Conservation (phyloP, 2,329 filamentous ascomycete genomes). For the Aspergillus latus region DNA sequence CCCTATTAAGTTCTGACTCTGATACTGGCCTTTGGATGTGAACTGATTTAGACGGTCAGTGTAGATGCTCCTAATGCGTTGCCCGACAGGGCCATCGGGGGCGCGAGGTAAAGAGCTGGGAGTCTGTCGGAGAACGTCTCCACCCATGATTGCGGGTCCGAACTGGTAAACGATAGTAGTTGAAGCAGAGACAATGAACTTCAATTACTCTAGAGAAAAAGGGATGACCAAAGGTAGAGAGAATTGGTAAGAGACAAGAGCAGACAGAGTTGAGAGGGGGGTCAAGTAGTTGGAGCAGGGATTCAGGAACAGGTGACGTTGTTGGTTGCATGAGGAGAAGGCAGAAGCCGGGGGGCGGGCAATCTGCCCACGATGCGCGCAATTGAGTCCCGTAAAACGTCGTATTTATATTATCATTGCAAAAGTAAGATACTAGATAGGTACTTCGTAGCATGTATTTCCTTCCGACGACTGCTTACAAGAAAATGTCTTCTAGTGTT, state of each 20-base stretch:
- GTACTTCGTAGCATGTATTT: too few species aligned
- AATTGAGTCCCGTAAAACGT: too few species aligned
- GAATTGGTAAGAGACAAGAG: slow-evolving; percentile 1
- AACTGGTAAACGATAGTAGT: not conserved
- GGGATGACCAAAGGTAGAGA: not conserved
- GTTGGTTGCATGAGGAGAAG: slow-evolving; percentile 18
- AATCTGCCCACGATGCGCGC: not conserved
- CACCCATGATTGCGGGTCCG: slow-evolving; percentile 22
- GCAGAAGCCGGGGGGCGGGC: too few species aligned
- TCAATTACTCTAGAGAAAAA: not conserved
- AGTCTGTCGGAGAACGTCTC: slow-evolving; percentile 31
- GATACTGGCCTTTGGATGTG: slow-evolving; percentile 75
- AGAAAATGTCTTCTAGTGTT: too few species aligned
- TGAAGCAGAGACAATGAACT: not conserved
- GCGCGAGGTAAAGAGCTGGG: slow-evolving; percentile 51
- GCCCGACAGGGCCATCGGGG: slow-evolving; percentile 60
- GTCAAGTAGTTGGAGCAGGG: slow-evolving; percentile 3
- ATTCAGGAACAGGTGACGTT: slow-evolving; percentile 25
- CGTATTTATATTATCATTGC: too few species aligned
- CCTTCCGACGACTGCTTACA: too few species aligned
- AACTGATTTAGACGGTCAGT: slow-evolving; percentile 80
- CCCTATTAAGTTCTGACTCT: slow-evolving; percentile 70
- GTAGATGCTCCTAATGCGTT: slow-evolving; percentile 83
- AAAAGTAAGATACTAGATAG: too few species aligned
- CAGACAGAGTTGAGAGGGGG: slow-evolving; percentile 8